These are phyloP conservation scores for Saccharomyces hybrid DNA, from an alignment of 1,139 yeast species.

Conservation along the genomic window DNA sequence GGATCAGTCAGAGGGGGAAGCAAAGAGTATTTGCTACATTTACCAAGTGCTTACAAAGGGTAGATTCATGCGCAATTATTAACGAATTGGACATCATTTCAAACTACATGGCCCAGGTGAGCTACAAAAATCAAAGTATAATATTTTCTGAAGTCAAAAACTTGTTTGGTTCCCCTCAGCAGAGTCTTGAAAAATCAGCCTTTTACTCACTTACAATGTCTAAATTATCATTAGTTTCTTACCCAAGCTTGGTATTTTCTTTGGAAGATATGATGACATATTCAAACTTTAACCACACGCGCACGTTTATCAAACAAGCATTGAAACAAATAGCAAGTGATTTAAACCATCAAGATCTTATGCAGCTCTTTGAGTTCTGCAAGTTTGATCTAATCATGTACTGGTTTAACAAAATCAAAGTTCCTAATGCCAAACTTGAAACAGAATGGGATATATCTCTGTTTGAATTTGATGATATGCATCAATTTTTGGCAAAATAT, in stretches of 20 bases:
- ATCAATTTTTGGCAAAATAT: constrained; percentile 16
- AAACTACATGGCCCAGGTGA: constrained; percentile 19
- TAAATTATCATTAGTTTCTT: constrained; percentile 14
- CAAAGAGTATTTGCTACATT: constrained; percentile 23
- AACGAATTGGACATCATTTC: constrained; percentile 10
- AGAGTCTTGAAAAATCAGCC: constrained; percentile 18
- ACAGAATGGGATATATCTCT: constrained; percentile 22
- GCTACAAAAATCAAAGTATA: constrained; percentile 25
- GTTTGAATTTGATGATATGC: constrained; percentile 19
- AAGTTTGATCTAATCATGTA: constrained; percentile 18
- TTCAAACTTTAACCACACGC: constrained; percentile 35
- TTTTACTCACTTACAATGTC: constrained; percentile 14
- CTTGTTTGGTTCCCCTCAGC: constrained; percentile 16
- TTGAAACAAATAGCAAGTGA: constrained; percentile 8
- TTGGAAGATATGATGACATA: constrained; percentile 15
- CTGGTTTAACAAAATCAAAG: constrained; percentile 13
- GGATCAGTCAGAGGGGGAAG: constrained; percentile 19
- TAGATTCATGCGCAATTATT: constrained; percentile 11
- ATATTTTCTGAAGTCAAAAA: constrained; percentile 21
- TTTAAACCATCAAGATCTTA: constrained; percentile 6
- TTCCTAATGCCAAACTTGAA: not conserved
- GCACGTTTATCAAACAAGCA: constrained; percentile 20
- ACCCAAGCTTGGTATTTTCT: constrained; percentile 11
- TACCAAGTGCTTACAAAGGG: constrained; percentile 13
- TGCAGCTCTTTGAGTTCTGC: constrained; percentile 20